Evolutionary conservation across 2,329 filamentous ascomycete species (phyloP), one percentile per base, ranked within the genome.

Genomic region (Elsinoe ampelina): DNA sequence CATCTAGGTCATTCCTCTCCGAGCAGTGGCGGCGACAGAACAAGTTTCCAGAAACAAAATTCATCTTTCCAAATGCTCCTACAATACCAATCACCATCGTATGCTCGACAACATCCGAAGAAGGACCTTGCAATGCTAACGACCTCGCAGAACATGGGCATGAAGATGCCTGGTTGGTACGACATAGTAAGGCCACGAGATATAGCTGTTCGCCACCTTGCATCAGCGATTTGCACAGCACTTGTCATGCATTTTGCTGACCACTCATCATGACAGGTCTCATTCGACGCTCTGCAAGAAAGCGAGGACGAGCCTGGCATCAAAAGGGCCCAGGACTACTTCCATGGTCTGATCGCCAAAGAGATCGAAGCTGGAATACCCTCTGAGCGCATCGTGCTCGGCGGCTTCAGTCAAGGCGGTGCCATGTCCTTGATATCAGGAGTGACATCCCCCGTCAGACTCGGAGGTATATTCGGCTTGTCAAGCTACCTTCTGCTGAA

Each of bases 61-160:
- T 97, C 71, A 82, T 98, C 67, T 85, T 98, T 71, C 93, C 93
- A 13, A 88, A 95, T 74, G 93, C 93, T 26, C 90, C 92, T 4
- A 74, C 72, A 36, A 93, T 95, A 55, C 89, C 90, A 32, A 89
- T 96, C 68, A 91, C 89, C n/a, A 77, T 84, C 65, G 86, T 89
- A 73, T 66, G 12, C 51, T 42, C 19, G 58, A 57, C 36, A n/a
- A 6, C 10, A 1, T 36, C 13, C 50, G 36, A 54, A 52, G 34
- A 32, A 42, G 26, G 38, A 35, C 22, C 34, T 51, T 17, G 20
- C 39, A 36, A 39, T 17, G 10, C 36, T 22, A 34, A 39, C 8
- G 6, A 41, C 20, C 56, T 10, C 51, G 48, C 62, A 89, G 85
- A 90, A 90, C 68, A 77, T 78, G 60, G 87, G 88, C 55, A 85